These are phyloP conservation scores for Potentilla sterilis DNA, from an alignment of 306 rosid species.

Conservation along the genomic window DNA sequence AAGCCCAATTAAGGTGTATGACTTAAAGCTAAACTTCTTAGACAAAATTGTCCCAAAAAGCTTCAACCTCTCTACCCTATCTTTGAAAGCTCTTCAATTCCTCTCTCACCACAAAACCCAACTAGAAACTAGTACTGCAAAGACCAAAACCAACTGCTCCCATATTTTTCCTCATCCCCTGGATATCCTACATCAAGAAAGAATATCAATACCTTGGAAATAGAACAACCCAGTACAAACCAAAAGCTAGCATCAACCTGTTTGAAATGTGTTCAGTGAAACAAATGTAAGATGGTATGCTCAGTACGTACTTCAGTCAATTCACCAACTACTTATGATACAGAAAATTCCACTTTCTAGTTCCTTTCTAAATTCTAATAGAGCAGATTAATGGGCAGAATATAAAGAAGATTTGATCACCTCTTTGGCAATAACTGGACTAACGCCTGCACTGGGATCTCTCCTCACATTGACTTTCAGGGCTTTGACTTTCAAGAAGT, in stretches of 20 bases:
- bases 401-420: slow-evolving; percentile 24
- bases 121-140: background rate
- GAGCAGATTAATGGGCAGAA: background rate
- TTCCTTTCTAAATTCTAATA: background rate
- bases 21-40: background rate
- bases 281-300: background rate
- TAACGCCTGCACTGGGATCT: slow-evolving; percentile 58
- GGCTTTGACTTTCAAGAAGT: too few relatives aligned
- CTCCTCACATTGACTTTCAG: slow-evolving; percentile 65
- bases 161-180: background rate
- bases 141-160: background rate
- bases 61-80: background rate
- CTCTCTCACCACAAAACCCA: background rate
- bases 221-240: background rate
- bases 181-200: background rate
- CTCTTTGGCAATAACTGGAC: slow-evolving; percentile 72
- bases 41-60: background rate
- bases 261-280: background rate
- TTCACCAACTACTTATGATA: background rate
- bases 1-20: background rate
- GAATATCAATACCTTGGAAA: background rate
- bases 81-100: background rate
- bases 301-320: background rate
- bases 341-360: background rate
- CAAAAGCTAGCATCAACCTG: background rate